Evolutionary conservation across 2,329 filamentous ascomycete species (phyloP).

Genomic region (Cladophialophora psammophila): DNA sequence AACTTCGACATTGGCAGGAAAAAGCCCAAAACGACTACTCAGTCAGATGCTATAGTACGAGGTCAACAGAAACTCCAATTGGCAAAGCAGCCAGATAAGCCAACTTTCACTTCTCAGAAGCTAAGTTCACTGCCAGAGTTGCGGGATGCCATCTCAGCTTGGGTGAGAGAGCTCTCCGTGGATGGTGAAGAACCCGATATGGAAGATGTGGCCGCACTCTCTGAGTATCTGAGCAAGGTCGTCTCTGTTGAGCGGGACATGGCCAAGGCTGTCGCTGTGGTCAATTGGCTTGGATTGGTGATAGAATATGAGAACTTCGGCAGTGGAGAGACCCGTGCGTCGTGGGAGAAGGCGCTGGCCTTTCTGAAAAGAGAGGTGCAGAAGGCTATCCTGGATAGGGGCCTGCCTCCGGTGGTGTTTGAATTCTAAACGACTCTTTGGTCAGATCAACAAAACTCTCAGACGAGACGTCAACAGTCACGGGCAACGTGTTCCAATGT

Average conservation of each 20-base stretch:
- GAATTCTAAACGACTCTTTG: slow-evolving; percentile 25
- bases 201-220: slow-evolving; percentile 78
- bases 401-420: slow-evolving; percentile 64
- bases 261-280: slow-evolving; percentile 73
- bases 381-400: slow-evolving; percentile 62
- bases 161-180: slow-evolving; percentile 73
- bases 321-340: slow-evolving; percentile 53
- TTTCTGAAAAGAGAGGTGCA: slow-evolving; percentile 59
- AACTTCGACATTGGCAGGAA: slow-evolving; percentile 48
- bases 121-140: slow-evolving; percentile 68
- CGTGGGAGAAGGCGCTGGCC: slow-evolving; percentile 50
- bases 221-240: slow-evolving; percentile 74
- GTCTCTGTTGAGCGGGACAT: slow-evolving; percentile 78
- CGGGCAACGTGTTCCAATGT: not conserved
- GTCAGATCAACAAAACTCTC: not conserved
- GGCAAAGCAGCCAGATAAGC: slow-evolving; percentile 59
- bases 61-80: slow-evolving; percentile 54
- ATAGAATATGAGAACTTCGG: slow-evolving; percentile 50
- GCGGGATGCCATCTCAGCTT: slow-evolving; percentile 75
- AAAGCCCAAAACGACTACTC: slow-evolving; percentile 37
- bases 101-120: slow-evolving; percentile 68
- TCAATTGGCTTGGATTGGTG: slow-evolving; percentile 67
- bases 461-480: not conserved
- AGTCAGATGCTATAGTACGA: slow-evolving; percentile 24
- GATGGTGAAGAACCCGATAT: slow-evolving; percentile 83